Base-by-base conservation (phyloP, 176 grass and related monocot genomes). In the Olyra latifolia region DNA sequence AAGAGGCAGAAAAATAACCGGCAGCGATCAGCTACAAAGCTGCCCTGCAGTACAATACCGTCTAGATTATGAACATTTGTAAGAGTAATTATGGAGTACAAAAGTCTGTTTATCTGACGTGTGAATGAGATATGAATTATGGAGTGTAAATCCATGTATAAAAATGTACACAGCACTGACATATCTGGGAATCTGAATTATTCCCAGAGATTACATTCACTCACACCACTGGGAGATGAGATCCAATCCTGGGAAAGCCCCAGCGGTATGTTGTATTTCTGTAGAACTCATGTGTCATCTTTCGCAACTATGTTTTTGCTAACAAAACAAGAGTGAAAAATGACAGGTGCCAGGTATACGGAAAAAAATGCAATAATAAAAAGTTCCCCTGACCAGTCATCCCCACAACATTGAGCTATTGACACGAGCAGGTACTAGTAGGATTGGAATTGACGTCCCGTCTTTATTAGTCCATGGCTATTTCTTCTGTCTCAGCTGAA, bases 381-480 rank as follows among this genome's bases (percentile, higher is more conserved):
- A 50, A 15, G 53, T 47, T 48, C 20, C 28, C 44, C 17, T 71
- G 17, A 22, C 16, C 39, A 28, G 53, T 69, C n/a, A 62, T 63
- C 48, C 29, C 62, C 68, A 19, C 22, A 75, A 70, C 29, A 66
- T 52, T 61, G 15, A 25, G 44, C 35, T 72, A 20, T 62, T 69
- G 9, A 52, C 48, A 78, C 28, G 38, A 65, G 3, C 13, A 77
- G 65, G 10, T 66, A 78, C 22, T 6, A 58, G n/a, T 64, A 27
- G 10, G 24, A 55, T 32, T 15, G 1, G 28, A 43, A 62, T 14
- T 14, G 7, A 0, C 29, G 22, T 32, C 7, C n/a, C 17, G 17
- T 10, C 46, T 66, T 88, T 69, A 80, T 80, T 84, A 15, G 49
- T 68, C 43, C 43, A 73, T 20, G 68, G 28, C 75, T 69, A 61